A percentile compares a stretch with the other conserved stretches of the same genome.
These are phyloP conservation scores for Stephanodiscus triporus DNA, from an alignment of 108 stramenopile genomes.

Conservation along the genomic window DNA sequence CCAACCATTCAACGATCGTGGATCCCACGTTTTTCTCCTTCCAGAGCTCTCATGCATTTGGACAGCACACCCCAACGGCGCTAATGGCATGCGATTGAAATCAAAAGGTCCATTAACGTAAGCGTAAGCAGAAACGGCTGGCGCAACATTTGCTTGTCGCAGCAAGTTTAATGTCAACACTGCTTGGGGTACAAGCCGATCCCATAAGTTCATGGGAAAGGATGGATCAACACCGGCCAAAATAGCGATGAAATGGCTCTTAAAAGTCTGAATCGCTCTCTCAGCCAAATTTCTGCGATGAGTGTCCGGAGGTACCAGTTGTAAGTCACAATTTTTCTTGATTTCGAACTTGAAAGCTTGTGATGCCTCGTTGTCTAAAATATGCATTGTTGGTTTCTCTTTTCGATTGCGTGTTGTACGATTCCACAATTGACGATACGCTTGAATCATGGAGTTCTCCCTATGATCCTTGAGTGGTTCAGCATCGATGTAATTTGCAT, in stretches of 20 bases:
- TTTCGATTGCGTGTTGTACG: no score
- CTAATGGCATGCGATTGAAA: conserved; percentile 51
- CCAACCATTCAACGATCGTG: conserved; percentile 23
- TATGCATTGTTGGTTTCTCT: no score
- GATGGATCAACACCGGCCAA: conserved; percentile 16
- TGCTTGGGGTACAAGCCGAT: conserved; percentile 43
- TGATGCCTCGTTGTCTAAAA: conserved; percentile 27
- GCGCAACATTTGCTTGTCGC: conserved; percentile 23
- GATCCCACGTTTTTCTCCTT: conserved; percentile 17
- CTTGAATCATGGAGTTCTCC: no score
- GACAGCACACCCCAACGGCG: conserved; percentile 42
- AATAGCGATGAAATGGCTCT: conserved; percentile 57
- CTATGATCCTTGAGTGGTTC: no score
- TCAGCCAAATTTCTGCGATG: conserved; percentile 59
- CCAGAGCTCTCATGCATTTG: conserved; percentile 30
- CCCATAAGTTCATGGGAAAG: conserved; percentile 45
- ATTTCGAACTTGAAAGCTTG: conserved; percentile 23
- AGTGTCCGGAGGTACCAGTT: conserved; percentile 32
- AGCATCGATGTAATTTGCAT: no score
- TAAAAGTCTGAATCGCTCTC: conserved; percentile 63
- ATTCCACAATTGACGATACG: no score
- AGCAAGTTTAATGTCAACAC: conserved; percentile 41
- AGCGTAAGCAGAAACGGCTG: conserved; percentile 25
- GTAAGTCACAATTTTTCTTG: conserved; percentile 11
- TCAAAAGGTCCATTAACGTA: conserved; percentile 22